Base-by-base conservation (phyloP, 2,329 filamentous ascomycete genomes). In the Trichoderma aggressivum region DNA sequence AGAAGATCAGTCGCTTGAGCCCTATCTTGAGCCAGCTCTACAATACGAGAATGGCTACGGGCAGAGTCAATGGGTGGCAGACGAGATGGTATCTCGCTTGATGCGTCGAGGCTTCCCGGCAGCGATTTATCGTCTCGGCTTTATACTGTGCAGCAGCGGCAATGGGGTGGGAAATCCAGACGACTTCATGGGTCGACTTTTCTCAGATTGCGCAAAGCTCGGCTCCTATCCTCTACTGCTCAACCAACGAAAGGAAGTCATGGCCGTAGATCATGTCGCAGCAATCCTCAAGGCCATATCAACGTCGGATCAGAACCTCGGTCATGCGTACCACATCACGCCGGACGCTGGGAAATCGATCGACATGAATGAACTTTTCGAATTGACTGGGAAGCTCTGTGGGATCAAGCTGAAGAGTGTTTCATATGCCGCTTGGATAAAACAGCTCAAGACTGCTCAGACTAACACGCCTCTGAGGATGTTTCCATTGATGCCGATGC, bases 41-140 rank as follows among this genome's bases (percentile, higher is more conserved):
- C 53, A 30, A 30, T 65, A 65, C 18, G 67, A 70, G 2, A 53
- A 28, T 39, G 64, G 64, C 30, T 67, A 67, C 30, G 64, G 64
- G n/a, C 64, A 67, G 30, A 67, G 64, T 2, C 64, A 67, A 14
- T 67, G 64, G 64, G 64, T 67, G 3, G 64, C 64, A 58, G 64
- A 67, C 26, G 64, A 56, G 32, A 67, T 67, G 50, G 64, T 67
- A 21, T 26, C 64, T 58, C 5, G 36, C 16, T 36, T 67, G 50
- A 67, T 67, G 50, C 50, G 53, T n/a, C 50, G 32, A 34, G 64
- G 64, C 1, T 58, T 67, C 3, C 64, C 64, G 2, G 47, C 55
- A 16, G 50, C 64, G 30, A 55, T 67, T 58, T 67, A 67, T 39
- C 43, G 64, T 34, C 50, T 59, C 7, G 64, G 64, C 11, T 59